Conservation (phyloP, 2,329 filamentous ascomycete genomes). For the Cladosporium sp. region DNA sequence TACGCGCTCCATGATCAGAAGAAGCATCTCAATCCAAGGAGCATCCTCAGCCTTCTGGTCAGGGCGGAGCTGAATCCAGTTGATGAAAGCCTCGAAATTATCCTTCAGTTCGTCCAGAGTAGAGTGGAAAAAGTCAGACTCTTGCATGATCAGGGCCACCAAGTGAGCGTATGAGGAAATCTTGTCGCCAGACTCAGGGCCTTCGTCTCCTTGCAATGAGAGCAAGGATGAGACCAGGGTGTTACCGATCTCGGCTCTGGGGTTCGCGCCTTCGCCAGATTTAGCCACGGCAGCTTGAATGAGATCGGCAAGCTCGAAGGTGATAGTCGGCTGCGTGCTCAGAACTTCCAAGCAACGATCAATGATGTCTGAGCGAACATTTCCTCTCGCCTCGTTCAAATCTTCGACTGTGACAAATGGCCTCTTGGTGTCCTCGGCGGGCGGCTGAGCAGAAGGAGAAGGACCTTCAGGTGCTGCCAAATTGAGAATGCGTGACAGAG, state of each 20-base stretch:
- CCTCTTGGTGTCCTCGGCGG: conserved; percentile 30
- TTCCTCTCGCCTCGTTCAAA: conserved; percentile 68
- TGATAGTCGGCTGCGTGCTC: conserved; percentile 78
- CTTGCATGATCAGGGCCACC: conserved; percentile 79
- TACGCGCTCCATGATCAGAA: conserved; percentile 84
- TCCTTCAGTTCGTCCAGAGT: conserved; percentile 71
- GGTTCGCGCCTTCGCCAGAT: conserved; percentile 54
- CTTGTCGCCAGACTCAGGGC: conserved; percentile 56
- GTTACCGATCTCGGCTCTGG: conserved; percentile 69
- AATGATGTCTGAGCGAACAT: conserved; percentile 72
- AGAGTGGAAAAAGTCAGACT: conserved; percentile 72
- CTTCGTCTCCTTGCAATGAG: conserved; percentile 54
- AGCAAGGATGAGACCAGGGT: conserved; percentile 82
- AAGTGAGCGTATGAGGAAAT: conserved; percentile 90
- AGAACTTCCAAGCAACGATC: conserved; percentile 88
- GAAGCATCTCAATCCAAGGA: conserved; percentile 85
- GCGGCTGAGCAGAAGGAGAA: conserved; percentile 9
- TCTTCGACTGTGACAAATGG: conserved; percentile 63
- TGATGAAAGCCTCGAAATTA: conserved; percentile 69
- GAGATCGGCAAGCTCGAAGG: conserved; percentile 85
- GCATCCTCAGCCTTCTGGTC: conserved; percentile 70
- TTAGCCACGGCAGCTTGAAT: conserved; percentile 67
- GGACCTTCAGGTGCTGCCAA: neutral
- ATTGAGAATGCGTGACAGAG: neutral
- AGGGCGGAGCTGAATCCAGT: conserved; percentile 68